Base-by-base conservation (phyloP, 2,329 filamentous ascomycete species). In the Neurospora sp. region DNA sequence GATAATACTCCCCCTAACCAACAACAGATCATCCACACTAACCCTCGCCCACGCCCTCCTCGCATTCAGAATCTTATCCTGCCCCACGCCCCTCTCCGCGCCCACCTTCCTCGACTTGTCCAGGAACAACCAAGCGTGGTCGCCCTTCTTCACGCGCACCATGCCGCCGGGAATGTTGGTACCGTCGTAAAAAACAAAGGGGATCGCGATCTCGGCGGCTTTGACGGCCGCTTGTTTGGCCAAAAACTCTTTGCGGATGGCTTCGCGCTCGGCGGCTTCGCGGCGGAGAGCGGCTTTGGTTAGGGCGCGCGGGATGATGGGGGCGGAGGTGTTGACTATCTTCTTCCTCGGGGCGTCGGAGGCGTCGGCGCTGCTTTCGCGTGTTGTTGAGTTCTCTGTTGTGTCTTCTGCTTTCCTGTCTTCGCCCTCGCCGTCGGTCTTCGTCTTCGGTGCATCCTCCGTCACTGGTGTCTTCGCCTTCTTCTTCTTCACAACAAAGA, bases 141-240 rank as follows among this genome's bases (percentile, higher is more conserved):
- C 96, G 10, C 96, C 95, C 81, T 99, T 99, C 80, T 93, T 97
- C 68, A 98, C 87, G 71, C 90, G 90, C 67, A 95, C 94, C 15
- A 87, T 87, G 1, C 95, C 94, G 17, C 93, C 93, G 0, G 94
- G 92, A 11, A 92, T 91, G 78, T 96, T 95, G 28, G 93, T 93
- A 17, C 96, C 96, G 75, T 98, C 95, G 81, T 97, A 98, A 78
- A 98, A 98, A 3, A 98, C 93, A 79, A 98, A 99, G 0, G 96
- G 96, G 39, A 99, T 90, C 17, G 91, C 86, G 69, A 99, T 92
- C 77, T 97, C 94, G 9, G 93, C 94, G 23, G 89, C 88, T 81
- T 96, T 97, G 74, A 98, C 91, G 0, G 90, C 88, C 72, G 96
- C 93, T 78, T 97, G 96, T 71, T 95, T 86, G 10, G 84, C 84